Evolutionary conservation across 176 grass and related monocot species (phyloP).

Genomic region (Microstegium vimineum): DNA sequence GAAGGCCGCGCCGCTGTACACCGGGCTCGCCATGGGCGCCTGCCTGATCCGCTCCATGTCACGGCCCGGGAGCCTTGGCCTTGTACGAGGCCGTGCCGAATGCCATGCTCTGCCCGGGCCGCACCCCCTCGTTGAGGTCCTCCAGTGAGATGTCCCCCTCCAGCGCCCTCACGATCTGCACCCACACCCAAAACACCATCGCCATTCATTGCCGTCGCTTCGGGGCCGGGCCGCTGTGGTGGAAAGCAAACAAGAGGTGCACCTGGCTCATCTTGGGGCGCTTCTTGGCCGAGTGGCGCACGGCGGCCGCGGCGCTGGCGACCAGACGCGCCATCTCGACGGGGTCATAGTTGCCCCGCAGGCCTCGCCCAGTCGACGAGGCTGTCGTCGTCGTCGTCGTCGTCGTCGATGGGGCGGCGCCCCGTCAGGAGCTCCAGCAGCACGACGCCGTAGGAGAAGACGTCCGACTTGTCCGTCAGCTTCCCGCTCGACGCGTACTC

Average conservation of each 20-base stretch:
- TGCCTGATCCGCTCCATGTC: slow-evolving; percentile 34
- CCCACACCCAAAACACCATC: too few relatives aligned
- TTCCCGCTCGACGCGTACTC: too few relatives aligned
- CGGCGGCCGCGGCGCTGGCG: slow-evolving; percentile 49
- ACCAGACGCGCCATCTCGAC: slow-evolving; percentile 64
- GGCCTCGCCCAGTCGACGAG: slow-evolving; percentile 74
- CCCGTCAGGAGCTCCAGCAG: too few relatives aligned
- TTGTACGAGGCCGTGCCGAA: slow-evolving; percentile 42
- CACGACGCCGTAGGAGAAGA: too few relatives aligned
- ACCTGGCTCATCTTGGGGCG: slow-evolving; percentile 82
- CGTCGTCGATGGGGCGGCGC: too few relatives aligned
- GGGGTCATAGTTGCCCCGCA: slow-evolving; percentile 55
- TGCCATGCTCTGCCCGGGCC: slow-evolving; percentile 51
- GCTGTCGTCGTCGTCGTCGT: slow-evolving; percentile 57
- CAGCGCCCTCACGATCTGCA: slow-evolving; percentile 62
- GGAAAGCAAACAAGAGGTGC: not conserved
- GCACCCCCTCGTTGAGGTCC: slow-evolving; percentile 65
- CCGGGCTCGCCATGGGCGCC: too few relatives aligned
- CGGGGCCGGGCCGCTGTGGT: too few relatives aligned
- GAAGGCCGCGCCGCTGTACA: too few relatives aligned
- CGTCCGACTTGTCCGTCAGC: too few relatives aligned
- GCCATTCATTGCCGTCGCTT: not conserved
- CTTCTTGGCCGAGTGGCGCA: slow-evolving; percentile 60
- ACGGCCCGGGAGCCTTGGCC: not conserved
- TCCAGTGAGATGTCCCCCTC: slow-evolving; percentile 63